phyloP scores from a whole-genome alignment of 2,329 filamentous ascomycete species.

The Penicillium thymicola region DNA sequence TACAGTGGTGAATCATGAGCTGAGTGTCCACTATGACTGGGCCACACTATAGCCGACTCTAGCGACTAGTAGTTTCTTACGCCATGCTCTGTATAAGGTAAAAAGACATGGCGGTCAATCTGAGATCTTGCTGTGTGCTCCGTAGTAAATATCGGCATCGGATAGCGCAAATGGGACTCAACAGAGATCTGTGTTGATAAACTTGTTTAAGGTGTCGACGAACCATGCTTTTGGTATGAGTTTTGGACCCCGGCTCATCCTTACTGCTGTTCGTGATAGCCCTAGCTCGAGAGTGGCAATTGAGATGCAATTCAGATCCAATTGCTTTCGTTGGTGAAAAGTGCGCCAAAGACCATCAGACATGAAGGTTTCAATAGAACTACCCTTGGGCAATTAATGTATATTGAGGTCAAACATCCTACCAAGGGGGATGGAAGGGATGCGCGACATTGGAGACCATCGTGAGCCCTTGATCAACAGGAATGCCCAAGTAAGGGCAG shows the following conservation, averaged over 20 bases:
- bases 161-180: not conserved
- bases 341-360: not conserved
- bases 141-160: not conserved
- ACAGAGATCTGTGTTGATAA: not conserved
- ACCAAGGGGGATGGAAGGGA: constrained; percentile 24
- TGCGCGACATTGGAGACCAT: constrained; percentile 26
- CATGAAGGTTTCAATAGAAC: constrained; percentile 8
- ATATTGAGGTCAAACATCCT: constrained; percentile 17
- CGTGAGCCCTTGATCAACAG: constrained; percentile 24
- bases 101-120: constrained; percentile 16
- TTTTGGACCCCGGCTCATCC: not conserved
- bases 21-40: constrained; percentile 11
- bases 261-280: not conserved
- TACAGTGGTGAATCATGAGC: constrained; percentile 5
- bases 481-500: constrained; percentile 25
- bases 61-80: constrained; percentile 18
- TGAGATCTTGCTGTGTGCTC: not conserved
- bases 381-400: constrained; percentile 12
- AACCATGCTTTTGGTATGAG: not conserved
- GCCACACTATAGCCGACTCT: constrained; percentile 1
- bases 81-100: not conserved
- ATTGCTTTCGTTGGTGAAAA: not conserved
- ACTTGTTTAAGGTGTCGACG: not conserved
- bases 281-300: not conserved
- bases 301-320: too few relatives aligned